Evolutionary conservation across 2,329 filamentous ascomycete genomes (phyloP).

Genomic region (Fusarium armeniacum): DNA sequence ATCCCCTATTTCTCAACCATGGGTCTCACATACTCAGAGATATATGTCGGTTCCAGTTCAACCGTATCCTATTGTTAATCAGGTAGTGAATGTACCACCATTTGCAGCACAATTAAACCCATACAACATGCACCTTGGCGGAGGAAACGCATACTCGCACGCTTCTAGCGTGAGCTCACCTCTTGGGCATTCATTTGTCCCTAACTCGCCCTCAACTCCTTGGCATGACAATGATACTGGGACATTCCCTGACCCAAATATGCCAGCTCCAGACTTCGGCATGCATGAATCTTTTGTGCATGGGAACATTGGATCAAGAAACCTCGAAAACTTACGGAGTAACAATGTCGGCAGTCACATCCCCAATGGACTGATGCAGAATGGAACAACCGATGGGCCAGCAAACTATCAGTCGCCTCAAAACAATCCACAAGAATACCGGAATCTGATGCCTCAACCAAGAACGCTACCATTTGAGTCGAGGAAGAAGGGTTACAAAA

Average conservation of each 20-base stretch:
- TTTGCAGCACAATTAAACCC: slow-evolving; percentile 41
- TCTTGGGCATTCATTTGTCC: slow-evolving; percentile 42
- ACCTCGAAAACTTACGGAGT: neutral
- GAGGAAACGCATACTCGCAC: slow-evolving; percentile 28
- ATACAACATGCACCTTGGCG: slow-evolving; percentile 43
- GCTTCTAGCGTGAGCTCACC: slow-evolving; percentile 50
- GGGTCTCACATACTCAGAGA: slow-evolving; percentile 24
- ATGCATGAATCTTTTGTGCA: neutral
- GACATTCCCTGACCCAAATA: neutral
- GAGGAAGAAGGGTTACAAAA: neutral
- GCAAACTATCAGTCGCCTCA: neutral
- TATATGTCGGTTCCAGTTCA: slow-evolving; percentile 22
- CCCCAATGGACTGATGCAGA: neutral
- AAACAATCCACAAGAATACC: slow-evolving; percentile 38
- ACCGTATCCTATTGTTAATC: neutral
- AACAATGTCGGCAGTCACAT: neutral
- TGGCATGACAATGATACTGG: neutral
- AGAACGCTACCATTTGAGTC: slow-evolving; percentile 51
- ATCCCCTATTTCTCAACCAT: neutral
- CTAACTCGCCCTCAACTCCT: slow-evolving; percentile 4
- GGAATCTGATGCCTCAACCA: slow-evolving; percentile 51
- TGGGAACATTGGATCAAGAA: neutral
- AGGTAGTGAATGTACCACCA: slow-evolving; percentile 4
- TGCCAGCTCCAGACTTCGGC: neutral
- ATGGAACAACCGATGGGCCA: slow-evolving; percentile 1